Base-by-base conservation (phyloP, 139 green algal genomes). In the Desmodesmus armatus region DNA sequence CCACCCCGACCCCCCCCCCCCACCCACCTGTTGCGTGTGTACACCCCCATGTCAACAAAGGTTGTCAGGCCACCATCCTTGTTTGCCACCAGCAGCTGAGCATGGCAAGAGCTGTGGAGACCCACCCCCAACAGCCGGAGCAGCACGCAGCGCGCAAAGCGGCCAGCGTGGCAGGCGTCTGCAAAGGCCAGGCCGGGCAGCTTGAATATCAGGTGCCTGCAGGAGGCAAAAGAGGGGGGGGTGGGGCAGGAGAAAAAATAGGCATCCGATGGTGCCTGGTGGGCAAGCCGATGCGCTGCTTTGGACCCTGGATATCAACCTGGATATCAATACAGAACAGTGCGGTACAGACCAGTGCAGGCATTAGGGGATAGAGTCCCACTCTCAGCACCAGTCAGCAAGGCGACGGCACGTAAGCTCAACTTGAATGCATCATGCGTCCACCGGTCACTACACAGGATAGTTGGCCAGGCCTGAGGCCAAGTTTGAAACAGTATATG, bases 31-130 rank as follows among this genome's bases (percentile, higher is more conserved):
- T 97, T 97, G 40, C 91, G 87, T 2, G 92, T 92, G 93, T 97
- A 97, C 15, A 97, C 94, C 0, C 87, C 93, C 3, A 78, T 88
- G 77, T 97, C 92, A 2, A 95, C 88, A 73, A 94, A 92, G 35
- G 70, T 77, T n/a, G 62, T 53, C 25, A 81, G 41, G 35, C 39
- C 40, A n/a, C 37, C 58, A 3, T 43, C 78, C 51, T 65, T 88
- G 78, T 82, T 84, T 37, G 41, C 58, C 11, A 62, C 51, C 29
- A 62, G 21, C 72, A 78, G 65, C 53, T 40, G 35, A n/a, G 31
- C 44, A 40, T 9, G n/a, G 27, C n/a, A 37, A 40, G 44, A 39
- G n/a, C 44, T 83, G 65, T 58, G 29, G 15, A 37, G 5, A 5
- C 19, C 29, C 25, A 29, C 31, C 39, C 15, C 6, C 55, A 81